Conservation (phyloP, 495 filamentous ascomycete genomes). For the Daldinia grandis region DNA sequence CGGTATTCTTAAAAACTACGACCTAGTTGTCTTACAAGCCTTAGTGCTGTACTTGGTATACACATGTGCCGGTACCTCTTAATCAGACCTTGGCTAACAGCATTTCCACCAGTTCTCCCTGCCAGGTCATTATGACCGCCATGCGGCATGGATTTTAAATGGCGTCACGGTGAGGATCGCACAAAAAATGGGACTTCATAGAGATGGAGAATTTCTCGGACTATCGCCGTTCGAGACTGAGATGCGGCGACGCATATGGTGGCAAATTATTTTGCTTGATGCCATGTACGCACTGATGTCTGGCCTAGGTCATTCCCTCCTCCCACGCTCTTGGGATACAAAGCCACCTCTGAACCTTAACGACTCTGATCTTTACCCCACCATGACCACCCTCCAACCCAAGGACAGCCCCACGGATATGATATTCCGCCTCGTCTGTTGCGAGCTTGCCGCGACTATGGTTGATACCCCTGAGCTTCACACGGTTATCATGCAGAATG, state of each 20-base stretch:
- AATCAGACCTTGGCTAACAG: slow-evolving; percentile 2
- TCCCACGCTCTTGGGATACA: slow-evolving; percentile 58
- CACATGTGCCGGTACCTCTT: neutral
- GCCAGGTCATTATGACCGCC: slow-evolving; percentile 61
- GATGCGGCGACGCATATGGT: slow-evolving; percentile 75
- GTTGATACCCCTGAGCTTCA: slow-evolving; percentile 55
- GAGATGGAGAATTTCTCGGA: slow-evolving; percentile 71
- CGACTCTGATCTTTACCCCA: slow-evolving; percentile 66
- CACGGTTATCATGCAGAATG: slow-evolving; percentile 53
- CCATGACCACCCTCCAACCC: slow-evolving; percentile 62
- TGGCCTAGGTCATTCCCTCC: slow-evolving; percentile 66
- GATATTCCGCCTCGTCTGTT: slow-evolving; percentile 69
- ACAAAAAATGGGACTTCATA: slow-evolving; percentile 76
- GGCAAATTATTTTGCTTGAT: slow-evolving; percentile 76
- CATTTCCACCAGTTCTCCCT: slow-evolving; percentile 52
- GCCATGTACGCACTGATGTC: slow-evolving; percentile 65
- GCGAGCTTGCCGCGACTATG: slow-evolving; percentile 59
- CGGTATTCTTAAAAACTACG: slow-evolving; percentile 60
- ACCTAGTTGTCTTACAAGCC: slow-evolving; percentile 63
- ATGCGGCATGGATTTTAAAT: slow-evolving; percentile 60
- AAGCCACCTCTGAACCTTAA: slow-evolving; percentile 63
- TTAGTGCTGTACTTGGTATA: slow-evolving; percentile 62
- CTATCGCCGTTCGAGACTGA: slow-evolving; percentile 73
- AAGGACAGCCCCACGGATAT: slow-evolving; percentile 71
- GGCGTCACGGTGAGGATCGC: slow-evolving; percentile 71